Percentiles rank a stretch among this genome's conserved stretches.
phyloP scores from a whole-genome alignment of 257 asterid species.

The Scutellaria minor region DNA sequence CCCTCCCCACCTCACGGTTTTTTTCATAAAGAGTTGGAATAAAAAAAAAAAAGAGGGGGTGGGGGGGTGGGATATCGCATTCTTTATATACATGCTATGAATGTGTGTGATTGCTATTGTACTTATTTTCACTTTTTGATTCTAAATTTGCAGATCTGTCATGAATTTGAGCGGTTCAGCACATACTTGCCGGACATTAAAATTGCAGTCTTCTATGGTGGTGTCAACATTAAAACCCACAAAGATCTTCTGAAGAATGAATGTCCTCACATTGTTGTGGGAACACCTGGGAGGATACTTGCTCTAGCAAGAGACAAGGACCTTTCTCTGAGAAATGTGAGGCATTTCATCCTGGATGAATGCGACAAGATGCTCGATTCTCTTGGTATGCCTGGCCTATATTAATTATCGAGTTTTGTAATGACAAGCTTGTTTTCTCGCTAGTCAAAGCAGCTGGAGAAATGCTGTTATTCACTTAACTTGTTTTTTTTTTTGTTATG shows the following conservation, averaged over 20 bases:
- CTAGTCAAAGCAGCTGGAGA: not conserved
- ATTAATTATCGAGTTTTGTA: not conserved
- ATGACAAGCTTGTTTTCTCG: not conserved
- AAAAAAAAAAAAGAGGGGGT: no score
- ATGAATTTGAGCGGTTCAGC: conserved; percentile 90
- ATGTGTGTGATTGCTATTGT: not conserved
- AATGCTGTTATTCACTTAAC: conserved; percentile 10
- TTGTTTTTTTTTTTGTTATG: conserved; percentile 1
- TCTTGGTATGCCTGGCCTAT: conserved; percentile 58
- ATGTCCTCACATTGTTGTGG: conserved; percentile 90
- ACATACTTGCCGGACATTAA: conserved; percentile 75
- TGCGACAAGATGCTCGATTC: conserved; percentile 97
- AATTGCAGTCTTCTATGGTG: conserved; percentile 90
- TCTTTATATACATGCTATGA: not conserved
- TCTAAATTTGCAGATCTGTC: conserved; percentile 68
- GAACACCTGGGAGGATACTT: conserved; percentile 89
- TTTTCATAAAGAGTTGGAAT: no score
- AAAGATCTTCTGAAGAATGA: conserved; percentile 90
- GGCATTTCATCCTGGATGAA: conserved; percentile 90
- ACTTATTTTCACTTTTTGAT: conserved; percentile 29
- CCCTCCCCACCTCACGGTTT: not conserved
- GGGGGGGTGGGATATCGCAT: no score
- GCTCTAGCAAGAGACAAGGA: conserved; percentile 84
- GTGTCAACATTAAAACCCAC: conserved; percentile 76
- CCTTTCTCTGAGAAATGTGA: conserved; percentile 75